A percentile compares a stretch with the other conserved stretches of the same genome.
phyloP scores from a whole-genome alignment of 129 eudicot species.

The Arctium lappa region DNA sequence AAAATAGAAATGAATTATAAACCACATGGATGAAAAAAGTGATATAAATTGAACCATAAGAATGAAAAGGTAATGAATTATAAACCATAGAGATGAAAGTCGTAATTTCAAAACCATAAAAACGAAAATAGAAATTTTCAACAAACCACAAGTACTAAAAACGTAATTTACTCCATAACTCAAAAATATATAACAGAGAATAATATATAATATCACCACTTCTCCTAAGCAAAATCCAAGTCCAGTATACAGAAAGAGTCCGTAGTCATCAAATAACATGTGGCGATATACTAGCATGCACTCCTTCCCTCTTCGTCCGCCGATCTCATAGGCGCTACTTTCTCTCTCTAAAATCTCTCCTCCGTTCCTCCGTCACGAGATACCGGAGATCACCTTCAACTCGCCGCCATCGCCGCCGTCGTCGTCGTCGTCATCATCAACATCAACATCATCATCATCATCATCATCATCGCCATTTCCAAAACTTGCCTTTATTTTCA shows the following conservation, averaged over 20 bases:
- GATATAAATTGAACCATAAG: no score
- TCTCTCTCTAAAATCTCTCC: conserved; percentile 34
- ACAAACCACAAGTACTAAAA: no score
- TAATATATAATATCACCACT: neutral
- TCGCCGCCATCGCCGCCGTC: conserved; percentile 16
- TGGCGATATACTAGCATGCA: conserved; percentile 50
- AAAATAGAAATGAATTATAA: no score
- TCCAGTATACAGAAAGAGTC: conserved; percentile 8
- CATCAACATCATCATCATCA: neutral
- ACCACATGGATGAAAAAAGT: no score
- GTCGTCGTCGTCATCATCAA: neutral
- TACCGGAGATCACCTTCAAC: conserved; percentile 13
- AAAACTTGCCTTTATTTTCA: conserved; percentile 18
- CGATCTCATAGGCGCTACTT: conserved; percentile 35
- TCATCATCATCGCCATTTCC: conserved; percentile 14
- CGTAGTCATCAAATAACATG: conserved; percentile 33
- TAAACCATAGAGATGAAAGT: no score
- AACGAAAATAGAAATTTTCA: no score
- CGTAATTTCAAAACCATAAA: no score
- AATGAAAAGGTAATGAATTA: no score
- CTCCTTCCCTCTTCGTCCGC: conserved; percentile 33
- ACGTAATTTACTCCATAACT: no score
- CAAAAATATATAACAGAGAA: no score
- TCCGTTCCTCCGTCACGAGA: conserved; percentile 38
- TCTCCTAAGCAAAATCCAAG: neutral